Evolutionary conservation across 2,329 filamentous ascomycete species (phyloP), one percentile per base, ranked within the genome.

Genomic region (Lecanicillium sp.): DNA sequence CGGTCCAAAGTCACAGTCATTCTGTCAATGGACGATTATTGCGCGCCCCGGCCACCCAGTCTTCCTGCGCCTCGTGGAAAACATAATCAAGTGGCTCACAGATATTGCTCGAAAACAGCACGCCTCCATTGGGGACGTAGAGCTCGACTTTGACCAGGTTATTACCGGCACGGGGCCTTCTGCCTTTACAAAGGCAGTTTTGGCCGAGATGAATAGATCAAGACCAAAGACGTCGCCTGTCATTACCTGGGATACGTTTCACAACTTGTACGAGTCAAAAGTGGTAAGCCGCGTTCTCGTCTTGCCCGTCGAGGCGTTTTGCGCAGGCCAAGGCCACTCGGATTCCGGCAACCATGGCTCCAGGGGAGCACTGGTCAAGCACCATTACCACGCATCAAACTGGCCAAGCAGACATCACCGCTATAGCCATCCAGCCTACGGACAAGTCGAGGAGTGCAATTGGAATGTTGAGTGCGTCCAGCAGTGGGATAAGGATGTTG

Each of bases 11-110:
- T 84, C 75, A 28, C 66, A 69, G 47, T 85, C 80, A 0, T 85
- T 86, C 54, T 85, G 81, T 55, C 81, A 85, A 52, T 86, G 81
- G 81, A 85, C 81, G 0, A 83, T 85, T 50, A 80, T 83, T 64
- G 74, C 74, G 49, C 82, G 84, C 52, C 79, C 81, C 1, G 64
- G 68, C 14, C 70, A 79, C 18, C 78, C 79, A 2, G 77, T 85
- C 40, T 84, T 86, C 78, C 65, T 84, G 56, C 63, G 65, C 22
- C 66, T 86, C 4, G 72, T 85, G 33, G 78, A 84, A 53, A 75
- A 80, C 49, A 84, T 85, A 53, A 72, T 84, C 58, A 54, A 61
- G 1, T 84, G 80, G 81, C 65, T 85, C 36, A 69, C 74, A 19
- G 70, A 68, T 1, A 68, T 84, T 3, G 71, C 80, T 2, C 60